These are phyloP conservation scores for Alternaria hordeiaustralica DNA, from an alignment of 2,329 filamentous ascomycete species.

Conservation along the genomic window DNA sequence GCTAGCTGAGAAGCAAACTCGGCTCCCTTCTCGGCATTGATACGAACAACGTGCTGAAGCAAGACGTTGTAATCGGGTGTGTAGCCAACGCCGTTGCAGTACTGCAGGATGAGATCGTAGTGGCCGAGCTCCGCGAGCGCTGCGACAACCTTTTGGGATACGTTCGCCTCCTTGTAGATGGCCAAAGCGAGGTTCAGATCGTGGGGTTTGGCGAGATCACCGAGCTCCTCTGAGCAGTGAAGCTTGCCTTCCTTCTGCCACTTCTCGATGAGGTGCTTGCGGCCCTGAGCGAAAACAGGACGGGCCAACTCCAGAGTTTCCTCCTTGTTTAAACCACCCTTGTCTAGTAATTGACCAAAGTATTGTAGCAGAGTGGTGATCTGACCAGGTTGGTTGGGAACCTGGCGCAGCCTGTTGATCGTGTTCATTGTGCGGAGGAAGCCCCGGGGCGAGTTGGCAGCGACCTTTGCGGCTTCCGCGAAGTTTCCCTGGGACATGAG, in stretches of 20 bases:
- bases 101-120: conserved; percentile 95
- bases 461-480: conserved; percentile 89
- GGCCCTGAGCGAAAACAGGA: conserved; percentile 89
- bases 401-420: conserved; percentile 92
- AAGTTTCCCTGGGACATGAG: conserved; percentile 82
- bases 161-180: conserved; percentile 90
- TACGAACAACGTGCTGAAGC: conserved; percentile 80
- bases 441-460: conserved; percentile 92
- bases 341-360: conserved; percentile 95
- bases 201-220: conserved; percentile 89
- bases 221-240: conserved; percentile 93
- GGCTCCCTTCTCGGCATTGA: conserved; percentile 90
- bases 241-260: conserved; percentile 98
- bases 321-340: conserved; percentile 88
- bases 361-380: conserved; percentile 96
- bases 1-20: conserved; percentile 94
- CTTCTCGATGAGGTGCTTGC: conserved; percentile 96
- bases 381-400: conserved; percentile 80
- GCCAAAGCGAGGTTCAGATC: conserved; percentile 85
- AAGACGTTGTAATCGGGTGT: conserved; percentile 94
- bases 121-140: conserved; percentile 94
- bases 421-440: conserved; percentile 95
- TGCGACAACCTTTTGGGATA: conserved; percentile 92
- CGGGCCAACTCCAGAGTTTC: conserved; percentile 93
- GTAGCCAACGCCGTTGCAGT: conserved; percentile 83